phyloP scores from a whole-genome alignment of 106 monocot genomes.

The Apostasia shenzhenica region DNA sequence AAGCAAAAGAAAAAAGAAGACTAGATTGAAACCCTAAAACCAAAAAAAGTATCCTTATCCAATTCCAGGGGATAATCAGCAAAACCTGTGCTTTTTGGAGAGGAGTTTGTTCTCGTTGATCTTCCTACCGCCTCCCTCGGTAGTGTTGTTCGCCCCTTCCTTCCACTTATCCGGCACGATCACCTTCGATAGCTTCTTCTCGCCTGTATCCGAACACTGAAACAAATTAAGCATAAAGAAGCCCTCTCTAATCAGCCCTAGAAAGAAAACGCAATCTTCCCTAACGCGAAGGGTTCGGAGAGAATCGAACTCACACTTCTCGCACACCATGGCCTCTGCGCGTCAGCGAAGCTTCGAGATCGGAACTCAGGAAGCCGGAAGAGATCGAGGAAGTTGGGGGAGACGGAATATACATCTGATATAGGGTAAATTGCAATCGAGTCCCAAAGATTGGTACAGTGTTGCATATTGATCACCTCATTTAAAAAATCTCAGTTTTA shows the following conservation, averaged over 20 bases:
- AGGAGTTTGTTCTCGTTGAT: slow-evolving; percentile 99
- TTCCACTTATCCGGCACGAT: slow-evolving; percentile 99
- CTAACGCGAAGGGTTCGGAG: neutral
- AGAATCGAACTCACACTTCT: slow-evolving; percentile 57
- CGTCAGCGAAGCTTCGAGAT: too few relatives aligned
- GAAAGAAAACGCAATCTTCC: neutral
- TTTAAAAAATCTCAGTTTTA: neutral
- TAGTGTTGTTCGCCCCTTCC: slow-evolving; percentile 98
- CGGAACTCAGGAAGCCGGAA: too few relatives aligned
- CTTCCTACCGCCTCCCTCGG: slow-evolving; percentile 91
- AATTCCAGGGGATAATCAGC: neutral
- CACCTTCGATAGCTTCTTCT: slow-evolving; percentile 97
- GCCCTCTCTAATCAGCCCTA: neutral
- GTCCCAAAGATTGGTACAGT: too few relatives aligned
- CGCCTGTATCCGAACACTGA: slow-evolving; percentile 37
- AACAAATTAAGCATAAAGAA: neutral
- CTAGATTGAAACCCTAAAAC: neutral
- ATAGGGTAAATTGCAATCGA: too few relatives aligned
- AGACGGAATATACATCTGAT: too few relatives aligned
- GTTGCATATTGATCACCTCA: too few relatives aligned
- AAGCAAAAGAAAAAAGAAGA: neutral
- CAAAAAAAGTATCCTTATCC: neutral
- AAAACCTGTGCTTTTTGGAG: slow-evolving; percentile 83
- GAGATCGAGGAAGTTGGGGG: too few relatives aligned
- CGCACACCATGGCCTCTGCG: slow-evolving; percentile 66